Evolutionary conservation across 2,329 filamentous ascomycete genomes (phyloP).

Genomic region (Pseudogymnoascus sp.): DNA sequence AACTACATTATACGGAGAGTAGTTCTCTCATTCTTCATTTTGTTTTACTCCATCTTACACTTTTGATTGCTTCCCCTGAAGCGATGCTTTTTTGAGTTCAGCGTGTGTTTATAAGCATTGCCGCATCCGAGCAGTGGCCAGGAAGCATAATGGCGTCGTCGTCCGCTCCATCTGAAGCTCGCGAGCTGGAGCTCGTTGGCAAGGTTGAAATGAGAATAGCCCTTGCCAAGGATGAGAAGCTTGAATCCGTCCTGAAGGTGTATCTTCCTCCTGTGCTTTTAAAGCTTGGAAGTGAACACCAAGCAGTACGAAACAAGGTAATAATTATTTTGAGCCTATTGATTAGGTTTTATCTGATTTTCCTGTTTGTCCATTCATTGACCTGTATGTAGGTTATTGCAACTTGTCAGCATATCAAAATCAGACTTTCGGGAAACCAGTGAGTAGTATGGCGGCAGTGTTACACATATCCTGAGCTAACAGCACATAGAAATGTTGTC

Average conservation of each 20-base stretch:
- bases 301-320: conserved; percentile 71
- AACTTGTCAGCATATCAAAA: conserved; percentile 65
- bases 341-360: conserved; percentile 10
- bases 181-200: conserved; percentile 73
- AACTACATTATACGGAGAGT: neutral
- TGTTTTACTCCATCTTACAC: neutral
- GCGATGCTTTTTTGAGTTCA: conserved; percentile 1
- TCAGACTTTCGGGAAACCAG: conserved; percentile 33
- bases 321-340: conserved; percentile 15
- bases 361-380: conserved; percentile 22
- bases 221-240: conserved; percentile 73
- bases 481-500: conserved; percentile 43
- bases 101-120: conserved; percentile 1
- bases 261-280: conserved; percentile 77
- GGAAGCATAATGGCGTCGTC: conserved; percentile 9
- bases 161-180: conserved; percentile 42
- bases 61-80: neutral
- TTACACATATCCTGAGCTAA: conserved; percentile 9
- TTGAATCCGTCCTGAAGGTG: conserved; percentile 66
- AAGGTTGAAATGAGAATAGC: conserved; percentile 69
- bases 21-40: neutral
- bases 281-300: conserved; percentile 75
- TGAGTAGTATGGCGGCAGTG: conserved; percentile 16
- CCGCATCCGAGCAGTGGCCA: neutral
- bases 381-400: conserved; percentile 45